phyloP scores from a whole-genome alignment of 2,329 filamentous ascomycete species.

The Pezicula carpinea region DNA sequence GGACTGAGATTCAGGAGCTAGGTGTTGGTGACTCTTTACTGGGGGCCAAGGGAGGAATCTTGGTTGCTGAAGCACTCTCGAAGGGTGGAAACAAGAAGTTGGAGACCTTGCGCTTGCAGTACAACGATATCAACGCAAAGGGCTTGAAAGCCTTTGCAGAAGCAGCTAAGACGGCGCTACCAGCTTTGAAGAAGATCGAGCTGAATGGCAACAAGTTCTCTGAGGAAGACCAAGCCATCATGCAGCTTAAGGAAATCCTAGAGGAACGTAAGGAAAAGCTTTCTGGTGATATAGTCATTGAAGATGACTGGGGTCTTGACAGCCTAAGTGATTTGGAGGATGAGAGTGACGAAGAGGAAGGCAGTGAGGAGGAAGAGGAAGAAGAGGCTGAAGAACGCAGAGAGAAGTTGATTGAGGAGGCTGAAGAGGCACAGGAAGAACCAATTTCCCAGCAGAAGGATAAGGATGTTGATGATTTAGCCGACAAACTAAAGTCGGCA shows the following conservation, averaged over 20 bases:
- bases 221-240: constrained; percentile 74
- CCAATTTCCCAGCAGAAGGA: constrained; percentile 68
- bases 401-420: constrained; percentile 65
- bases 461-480: constrained; percentile 76
- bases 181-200: constrained; percentile 78
- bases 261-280: constrained; percentile 73
- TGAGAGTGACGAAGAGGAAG: constrained; percentile 64
- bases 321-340: constrained; percentile 78
- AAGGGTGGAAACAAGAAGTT: constrained; percentile 75
- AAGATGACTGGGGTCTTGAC: constrained; percentile 82
- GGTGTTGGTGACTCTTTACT: constrained; percentile 87
- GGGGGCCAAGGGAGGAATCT: constrained; percentile 68
- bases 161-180: constrained; percentile 64
- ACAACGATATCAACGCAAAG: constrained; percentile 84
- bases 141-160: constrained; percentile 68
- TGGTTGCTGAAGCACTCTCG: constrained; percentile 68
- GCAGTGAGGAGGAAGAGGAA: constrained; percentile 60
- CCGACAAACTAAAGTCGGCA: constrained; percentile 68
- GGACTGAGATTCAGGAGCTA: constrained; percentile 74
- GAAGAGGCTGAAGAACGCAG: constrained; percentile 57
- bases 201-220: constrained; percentile 94
- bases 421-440: constrained; percentile 68
- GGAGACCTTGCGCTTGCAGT: constrained; percentile 79
- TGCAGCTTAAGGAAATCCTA: constrained; percentile 64
- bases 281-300: constrained; percentile 61